A percentile compares a stretch with the other conserved stretches of the same genome.
Evolutionary conservation across 176 grass and related monocot genomes (phyloP).

Genomic region (Oryza rufipogon): DNA sequence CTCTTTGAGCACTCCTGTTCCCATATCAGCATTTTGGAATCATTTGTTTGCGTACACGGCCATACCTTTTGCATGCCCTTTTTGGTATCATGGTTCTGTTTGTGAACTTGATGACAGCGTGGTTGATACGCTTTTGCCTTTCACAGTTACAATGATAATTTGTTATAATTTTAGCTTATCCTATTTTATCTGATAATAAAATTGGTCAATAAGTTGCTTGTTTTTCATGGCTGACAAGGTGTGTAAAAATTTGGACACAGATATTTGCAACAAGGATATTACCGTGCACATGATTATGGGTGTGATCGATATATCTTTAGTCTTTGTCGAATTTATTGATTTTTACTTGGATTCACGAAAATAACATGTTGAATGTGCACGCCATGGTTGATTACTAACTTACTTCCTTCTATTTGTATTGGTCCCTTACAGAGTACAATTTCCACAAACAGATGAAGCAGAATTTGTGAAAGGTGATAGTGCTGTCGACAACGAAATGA

Average conservation of each 20-base stretch:
- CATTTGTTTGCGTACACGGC: conserved; percentile 28
- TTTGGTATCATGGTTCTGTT: conserved; percentile 49
- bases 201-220: neutral
- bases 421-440: conserved; percentile 35
- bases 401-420: conserved; percentile 17
- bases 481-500: conserved; percentile 30
- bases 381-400: conserved; percentile 5
- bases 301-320: neutral
- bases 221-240: conserved; percentile 7
- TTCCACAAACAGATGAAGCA: conserved; percentile 34
- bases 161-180: conserved; percentile 1
- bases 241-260: neutral
- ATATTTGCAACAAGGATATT: neutral
- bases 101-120: neutral
- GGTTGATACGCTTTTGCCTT: conserved; percentile 5
- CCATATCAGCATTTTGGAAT: conserved; percentile 40
- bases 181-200: neutral
- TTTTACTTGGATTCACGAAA: conserved; percentile 6
- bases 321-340: neutral
- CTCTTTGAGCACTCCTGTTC: conserved; percentile 25
- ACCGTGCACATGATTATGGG: neutral
- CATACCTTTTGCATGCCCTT: conserved; percentile 44
- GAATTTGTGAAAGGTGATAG: conserved; percentile 32
- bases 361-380: conserved; percentile 34
- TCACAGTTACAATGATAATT: neutral